phyloP scores from a whole-genome alignment of 139 green algal species.

The Asterochloris sp. region DNA sequence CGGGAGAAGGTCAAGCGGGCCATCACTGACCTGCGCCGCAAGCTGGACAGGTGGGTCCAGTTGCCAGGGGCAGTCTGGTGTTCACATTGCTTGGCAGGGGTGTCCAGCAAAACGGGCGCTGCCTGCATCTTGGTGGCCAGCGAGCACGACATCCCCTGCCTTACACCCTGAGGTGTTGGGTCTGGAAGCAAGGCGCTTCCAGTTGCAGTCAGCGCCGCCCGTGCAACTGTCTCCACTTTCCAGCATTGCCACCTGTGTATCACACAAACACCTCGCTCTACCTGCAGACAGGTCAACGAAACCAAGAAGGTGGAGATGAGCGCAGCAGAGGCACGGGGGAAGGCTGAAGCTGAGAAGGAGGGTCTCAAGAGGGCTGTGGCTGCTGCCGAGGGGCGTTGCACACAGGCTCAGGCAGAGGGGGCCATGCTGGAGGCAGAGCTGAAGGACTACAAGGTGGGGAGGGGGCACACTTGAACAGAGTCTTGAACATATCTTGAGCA shows the following conservation, averaged over 20 bases:
- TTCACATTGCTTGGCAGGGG: background rate
- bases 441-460: constrained; percentile 41
- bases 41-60: constrained; percentile 29
- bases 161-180: background rate
- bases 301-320: constrained; percentile 28
- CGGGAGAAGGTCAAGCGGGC: constrained; percentile 38
- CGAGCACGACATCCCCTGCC: too few relatives aligned
- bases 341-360: constrained; percentile 27
- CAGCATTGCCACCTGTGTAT: background rate
- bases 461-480: too few relatives aligned
- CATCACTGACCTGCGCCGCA: constrained; percentile 37
- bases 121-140: background rate
- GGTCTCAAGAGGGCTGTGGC: constrained; percentile 6
- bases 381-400: constrained; percentile 13
- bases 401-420: constrained; percentile 11
- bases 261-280: background rate
- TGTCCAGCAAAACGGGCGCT: background rate
- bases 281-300: constrained; percentile 23
- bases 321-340: constrained; percentile 17
- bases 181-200: background rate
- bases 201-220: background rate
- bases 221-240: background rate
- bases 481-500: too few relatives aligned
- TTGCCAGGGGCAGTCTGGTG: background rate
- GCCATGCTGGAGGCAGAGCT: constrained; percentile 25